Evolutionary conservation across 208 protist species (phyloP), one percentile per base, ranked within the genome.

Genomic region (Leishmania lainsoni): DNA sequence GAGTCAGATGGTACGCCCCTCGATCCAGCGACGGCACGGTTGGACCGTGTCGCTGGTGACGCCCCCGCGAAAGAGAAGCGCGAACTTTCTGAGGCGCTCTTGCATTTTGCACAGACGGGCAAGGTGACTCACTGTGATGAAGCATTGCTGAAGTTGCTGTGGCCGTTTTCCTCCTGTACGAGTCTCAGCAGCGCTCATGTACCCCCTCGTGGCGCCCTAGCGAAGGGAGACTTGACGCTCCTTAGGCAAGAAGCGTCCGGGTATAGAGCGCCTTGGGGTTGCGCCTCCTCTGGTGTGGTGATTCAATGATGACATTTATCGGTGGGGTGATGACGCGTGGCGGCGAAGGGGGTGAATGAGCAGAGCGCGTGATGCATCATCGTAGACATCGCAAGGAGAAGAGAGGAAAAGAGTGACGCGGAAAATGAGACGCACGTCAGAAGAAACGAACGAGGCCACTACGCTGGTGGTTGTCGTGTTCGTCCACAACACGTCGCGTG

Each of bases 1-100:
- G 82, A 12, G 82, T 61, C 5, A 86, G 56, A 68, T 86, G 82
- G 65, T 86, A 81, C 49, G 68, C 52, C 17, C 78, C 78, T 2
- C 72, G 78, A 29, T 59, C 65, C 45, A 22, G 32, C 3, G 70
- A 52, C 29, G 77, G 73, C 32, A 35, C 32, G 6, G n/a, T 48
- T 45, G 2, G 32, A 29, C 54, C 32, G 26, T 66, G 35, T 32
- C 32, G 73, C 73, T 42, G 54, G 29, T 20, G 26, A 42, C 52
- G 73, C 54, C 51, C 73, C 9, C 17, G 73, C 22, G 52, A 32
- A 16, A 48, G 17, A 42, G 51, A 35, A 45, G 8, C 51, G 29
- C n/a, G 16, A 61, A 8, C 39, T 49, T 76, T 76, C 4, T 3
- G 54, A 32, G 73, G 14, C 39, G 32, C 17, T 6, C 52, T 26